phyloP scores from a whole-genome alignment of 192 early-diverging fungal species.

The Backusella liffmaniae region DNA sequence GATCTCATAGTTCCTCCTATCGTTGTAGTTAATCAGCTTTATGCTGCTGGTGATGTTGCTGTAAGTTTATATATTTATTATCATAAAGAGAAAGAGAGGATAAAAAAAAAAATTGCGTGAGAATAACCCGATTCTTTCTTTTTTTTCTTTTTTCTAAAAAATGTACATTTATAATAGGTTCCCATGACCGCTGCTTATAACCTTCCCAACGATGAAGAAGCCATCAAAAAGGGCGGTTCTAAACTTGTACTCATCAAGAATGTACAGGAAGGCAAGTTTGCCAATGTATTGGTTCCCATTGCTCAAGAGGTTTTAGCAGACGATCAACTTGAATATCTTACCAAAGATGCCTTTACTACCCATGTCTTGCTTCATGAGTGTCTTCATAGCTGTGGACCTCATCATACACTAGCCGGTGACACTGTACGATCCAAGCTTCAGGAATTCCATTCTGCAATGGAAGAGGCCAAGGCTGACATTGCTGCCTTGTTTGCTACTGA shows the following conservation, averaged over 20 bases:
- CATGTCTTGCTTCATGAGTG: slow-evolving; percentile 76
- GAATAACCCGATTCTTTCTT: neutral
- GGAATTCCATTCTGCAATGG: slow-evolving; percentile 71
- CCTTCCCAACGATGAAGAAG: slow-evolving; percentile 74
- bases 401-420: slow-evolving; percentile 48
- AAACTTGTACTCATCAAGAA: slow-evolving; percentile 77
- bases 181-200: slow-evolving; percentile 80
- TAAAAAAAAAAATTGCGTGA: neutral
- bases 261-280: slow-evolving; percentile 71
- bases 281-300: slow-evolving; percentile 62
- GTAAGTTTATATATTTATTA: slow-evolving; percentile 17
- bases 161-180: slow-evolving; percentile 28
- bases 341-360: slow-evolving; percentile 67
- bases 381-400: slow-evolving; percentile 69
- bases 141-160: neutral
- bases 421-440: slow-evolving; percentile 67
- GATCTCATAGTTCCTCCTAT: slow-evolving; percentile 66
- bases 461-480: slow-evolving; percentile 80
- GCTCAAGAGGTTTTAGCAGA: slow-evolving; percentile 50
- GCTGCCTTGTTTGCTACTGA: slow-evolving; percentile 60
- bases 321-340: slow-evolving; percentile 55
- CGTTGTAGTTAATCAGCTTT: slow-evolving; percentile 73
- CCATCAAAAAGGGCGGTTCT: slow-evolving; percentile 64
- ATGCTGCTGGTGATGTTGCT: slow-evolving; percentile 67
- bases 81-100: neutral